Evolutionary conservation across 176 grass and related monocot species (phyloP).

Genomic region (Puya raimondii): DNA sequence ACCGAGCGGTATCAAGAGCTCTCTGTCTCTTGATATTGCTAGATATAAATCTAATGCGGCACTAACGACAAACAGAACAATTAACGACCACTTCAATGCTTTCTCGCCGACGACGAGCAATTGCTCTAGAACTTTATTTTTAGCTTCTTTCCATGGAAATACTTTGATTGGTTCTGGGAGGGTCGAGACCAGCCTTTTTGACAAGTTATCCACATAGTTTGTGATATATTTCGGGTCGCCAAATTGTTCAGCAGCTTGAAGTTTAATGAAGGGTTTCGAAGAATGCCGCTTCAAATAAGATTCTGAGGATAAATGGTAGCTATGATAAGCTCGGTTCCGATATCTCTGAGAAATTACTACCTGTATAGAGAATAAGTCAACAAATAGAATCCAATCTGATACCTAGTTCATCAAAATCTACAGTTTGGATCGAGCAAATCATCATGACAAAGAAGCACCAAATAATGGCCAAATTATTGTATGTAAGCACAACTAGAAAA

Average conservation of each 20-base stretch:
- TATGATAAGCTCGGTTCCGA: neutral
- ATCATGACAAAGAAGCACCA: neutral
- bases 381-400: no score
- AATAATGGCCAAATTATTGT: neutral
- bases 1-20: conserved; percentile 14
- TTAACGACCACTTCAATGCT: conserved; percentile 17
- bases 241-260: conserved; percentile 13
- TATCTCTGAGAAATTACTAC: neutral
- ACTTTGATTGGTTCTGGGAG: conserved; percentile 11
- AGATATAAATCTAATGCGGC: conserved; percentile 10
- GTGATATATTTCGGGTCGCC: neutral
- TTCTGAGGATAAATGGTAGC: neutral
- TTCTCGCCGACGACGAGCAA: conserved; percentile 1
- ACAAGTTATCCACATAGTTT: neutral
- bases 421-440: neutral
- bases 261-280: neutral
- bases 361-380: neutral
- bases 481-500: neutral
- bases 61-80: conserved; percentile 4
- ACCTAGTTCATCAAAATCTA: no score
- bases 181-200: neutral
- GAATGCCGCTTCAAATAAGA: neutral
- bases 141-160: conserved; percentile 24
- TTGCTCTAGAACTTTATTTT: conserved; percentile 3
- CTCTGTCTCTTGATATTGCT: conserved; percentile 13